phyloP scores from a whole-genome alignment of 2,329 filamentous ascomycete genomes.

The Colletotrichum tabaci region DNA sequence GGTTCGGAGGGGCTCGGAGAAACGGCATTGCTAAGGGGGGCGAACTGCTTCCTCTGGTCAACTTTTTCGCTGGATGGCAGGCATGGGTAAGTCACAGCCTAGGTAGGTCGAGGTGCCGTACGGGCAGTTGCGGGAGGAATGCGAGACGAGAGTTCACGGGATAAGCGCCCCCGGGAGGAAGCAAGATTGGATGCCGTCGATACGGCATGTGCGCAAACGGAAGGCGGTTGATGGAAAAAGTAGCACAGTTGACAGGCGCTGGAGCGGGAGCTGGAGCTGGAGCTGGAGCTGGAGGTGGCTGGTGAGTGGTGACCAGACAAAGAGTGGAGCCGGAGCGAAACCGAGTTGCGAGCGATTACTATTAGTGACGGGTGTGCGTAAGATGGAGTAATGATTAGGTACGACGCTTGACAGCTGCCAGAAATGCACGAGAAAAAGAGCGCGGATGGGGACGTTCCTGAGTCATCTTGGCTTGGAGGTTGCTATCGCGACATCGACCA shows the following conservation, averaged over 20 bases:
- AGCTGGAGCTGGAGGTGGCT: not conserved
- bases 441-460: slow-evolving; percentile 27
- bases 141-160: slow-evolving; percentile 11
- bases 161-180: slow-evolving; percentile 10
- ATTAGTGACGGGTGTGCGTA: slow-evolving; percentile 28
- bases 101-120: not conserved
- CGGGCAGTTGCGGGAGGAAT: not conserved
- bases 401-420: slow-evolving; percentile 16
- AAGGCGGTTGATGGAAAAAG: not conserved
- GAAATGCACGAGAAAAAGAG: slow-evolving; percentile 29
- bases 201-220: slow-evolving; percentile 18
- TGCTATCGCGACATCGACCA: slow-evolving; percentile 32
- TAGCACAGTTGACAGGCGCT: not conserved
- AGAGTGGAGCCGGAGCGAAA: slow-evolving; percentile 9
- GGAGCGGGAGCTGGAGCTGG: not conserved
- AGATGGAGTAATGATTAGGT: slow-evolving; percentile 30
- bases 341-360: slow-evolving; percentile 3
- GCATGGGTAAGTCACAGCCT: not conserved
- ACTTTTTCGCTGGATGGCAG: not conserved
- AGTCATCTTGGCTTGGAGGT: slow-evolving; percentile 25
- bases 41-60: not conserved
- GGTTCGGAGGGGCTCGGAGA: slow-evolving; percentile 29
- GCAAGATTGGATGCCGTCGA: not conserved
- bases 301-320: not conserved
- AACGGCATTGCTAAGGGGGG: slow-evolving; percentile 5